Evolutionary conservation across 1,139 yeast species (phyloP).

Genomic region (Debaryomyces udenii): DNA sequence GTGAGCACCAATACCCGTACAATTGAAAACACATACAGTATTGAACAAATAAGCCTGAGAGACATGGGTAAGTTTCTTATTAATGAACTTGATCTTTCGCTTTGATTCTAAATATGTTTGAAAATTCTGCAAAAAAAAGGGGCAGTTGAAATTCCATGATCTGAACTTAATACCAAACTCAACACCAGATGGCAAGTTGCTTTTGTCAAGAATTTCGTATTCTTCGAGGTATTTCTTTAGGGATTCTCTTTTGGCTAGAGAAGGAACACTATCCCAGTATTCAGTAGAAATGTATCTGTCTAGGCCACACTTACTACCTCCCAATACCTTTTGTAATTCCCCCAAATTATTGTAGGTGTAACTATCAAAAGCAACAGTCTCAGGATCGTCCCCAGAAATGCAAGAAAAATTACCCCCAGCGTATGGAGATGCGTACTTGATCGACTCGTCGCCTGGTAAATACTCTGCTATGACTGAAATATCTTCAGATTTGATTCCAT

Average conservation of each 20-base stretch:
- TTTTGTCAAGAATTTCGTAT: slow-evolving; percentile 32
- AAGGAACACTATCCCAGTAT: slow-evolving; percentile 53
- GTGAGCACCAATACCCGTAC: slow-evolving; percentile 69
- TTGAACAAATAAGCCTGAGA: slow-evolving; percentile 46
- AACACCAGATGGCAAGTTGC: slow-evolving; percentile 50
- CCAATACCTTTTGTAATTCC: slow-evolving; percentile 48
- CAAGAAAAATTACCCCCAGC: slow-evolving; percentile 79
- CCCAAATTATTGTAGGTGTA: slow-evolving; percentile 54
- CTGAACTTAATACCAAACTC: slow-evolving; percentile 29
- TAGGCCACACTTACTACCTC: slow-evolving; percentile 55
- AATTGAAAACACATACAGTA: slow-evolving; percentile 60
- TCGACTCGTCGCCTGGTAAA: slow-evolving; percentile 74
- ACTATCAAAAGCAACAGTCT: slow-evolving; percentile 55
- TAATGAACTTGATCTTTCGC: slow-evolving; percentile 12
- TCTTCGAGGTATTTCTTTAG: slow-evolving; percentile 49
- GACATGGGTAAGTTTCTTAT: slow-evolving; percentile 6
- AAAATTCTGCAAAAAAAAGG: slow-evolving; percentile 21
- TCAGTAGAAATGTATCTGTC: slow-evolving; percentile 57
- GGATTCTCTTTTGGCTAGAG: slow-evolving; percentile 45
- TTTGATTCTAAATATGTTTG: slow-evolving; percentile 13
- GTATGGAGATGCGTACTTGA: slow-evolving; percentile 74
- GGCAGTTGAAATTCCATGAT: slow-evolving; percentile 29
- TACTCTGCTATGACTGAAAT: slow-evolving; percentile 63
- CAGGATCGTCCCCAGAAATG: slow-evolving; percentile 60
- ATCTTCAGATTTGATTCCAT: slow-evolving; percentile 47